Percentiles rank a stretch among this genome's conserved stretches.
These are phyloP conservation scores for Aspergillus udagawae DNA, from an alignment of 2,329 filamentous ascomycete genomes.

Conservation along the genomic window DNA sequence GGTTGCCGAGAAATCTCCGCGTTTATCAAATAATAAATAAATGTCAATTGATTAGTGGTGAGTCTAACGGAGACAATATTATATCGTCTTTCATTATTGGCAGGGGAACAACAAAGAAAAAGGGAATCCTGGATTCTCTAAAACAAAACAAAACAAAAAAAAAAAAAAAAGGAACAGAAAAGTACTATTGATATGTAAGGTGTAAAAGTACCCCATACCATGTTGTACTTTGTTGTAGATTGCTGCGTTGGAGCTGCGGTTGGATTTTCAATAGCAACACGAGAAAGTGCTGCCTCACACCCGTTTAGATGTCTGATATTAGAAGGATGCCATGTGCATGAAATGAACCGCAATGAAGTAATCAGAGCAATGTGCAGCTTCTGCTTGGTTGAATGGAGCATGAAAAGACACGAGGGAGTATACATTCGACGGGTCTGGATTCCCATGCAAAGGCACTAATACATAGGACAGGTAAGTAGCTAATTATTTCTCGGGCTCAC, in stretches of 20 bases:
- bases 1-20: not conserved
- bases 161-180: too few relatives aligned
- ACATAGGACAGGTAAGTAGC: not conserved
- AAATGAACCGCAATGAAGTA: not conserved
- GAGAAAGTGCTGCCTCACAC: not conserved
- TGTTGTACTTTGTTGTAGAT: not conserved
- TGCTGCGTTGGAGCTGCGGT: not conserved
- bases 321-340: too few relatives aligned
- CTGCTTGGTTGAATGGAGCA: not conserved
- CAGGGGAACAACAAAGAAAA: not conserved
- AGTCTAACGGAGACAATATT: not conserved
- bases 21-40: too few relatives aligned
- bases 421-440: not conserved
- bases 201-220: too few relatives aligned
- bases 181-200: too few relatives aligned
- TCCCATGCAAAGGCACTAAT: not conserved
- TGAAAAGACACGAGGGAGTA: not conserved
- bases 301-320: too few relatives aligned
- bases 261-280: not conserved
- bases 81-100: not conserved
- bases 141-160: too few relatives aligned
- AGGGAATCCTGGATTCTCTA: not conserved
- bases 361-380: not conserved
- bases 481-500: not conserved
- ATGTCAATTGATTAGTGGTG: not conserved